phyloP scores from a whole-genome alignment of 495 filamentous ascomycete genomes.

The Cercophora samala region DNA sequence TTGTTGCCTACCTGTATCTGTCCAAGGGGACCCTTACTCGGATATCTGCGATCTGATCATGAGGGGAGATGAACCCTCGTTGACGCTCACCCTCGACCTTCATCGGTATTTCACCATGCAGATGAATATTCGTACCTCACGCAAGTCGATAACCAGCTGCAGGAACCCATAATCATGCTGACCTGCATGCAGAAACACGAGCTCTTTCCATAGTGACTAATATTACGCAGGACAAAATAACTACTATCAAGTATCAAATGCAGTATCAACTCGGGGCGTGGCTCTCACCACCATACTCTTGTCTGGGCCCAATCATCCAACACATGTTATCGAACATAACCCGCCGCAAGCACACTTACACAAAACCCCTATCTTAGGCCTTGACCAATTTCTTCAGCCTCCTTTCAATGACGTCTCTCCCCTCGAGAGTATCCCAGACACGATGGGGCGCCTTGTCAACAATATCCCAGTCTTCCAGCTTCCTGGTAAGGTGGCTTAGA shows the following conservation, averaged over 20 bases:
- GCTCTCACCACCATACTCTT: too few relatives aligned
- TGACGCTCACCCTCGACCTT: neutral
- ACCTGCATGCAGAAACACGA: conserved; percentile 6
- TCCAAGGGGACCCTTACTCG: neutral
- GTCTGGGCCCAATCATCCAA: neutral
- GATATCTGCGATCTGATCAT: neutral
- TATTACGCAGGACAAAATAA: neutral
- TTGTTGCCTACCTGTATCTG: too few relatives aligned
- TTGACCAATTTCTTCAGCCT: conserved; percentile 52
- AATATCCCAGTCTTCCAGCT: conserved; percentile 79
- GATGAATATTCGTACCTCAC: neutral
- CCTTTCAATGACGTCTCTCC: conserved; percentile 58
- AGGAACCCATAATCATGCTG: neutral
- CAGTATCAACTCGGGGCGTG: too few relatives aligned
- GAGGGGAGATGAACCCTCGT: too few relatives aligned
- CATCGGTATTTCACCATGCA: neutral
- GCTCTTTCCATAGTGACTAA: neutral
- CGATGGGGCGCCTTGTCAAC: conserved; percentile 81
- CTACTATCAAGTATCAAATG: neutral
- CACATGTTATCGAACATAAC: neutral
- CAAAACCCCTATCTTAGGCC: conserved; percentile 2
- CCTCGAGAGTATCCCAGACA: conserved; percentile 71
- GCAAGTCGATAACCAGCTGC: neutral
- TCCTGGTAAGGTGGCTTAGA: conserved; percentile 71
- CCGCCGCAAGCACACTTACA: neutral